Evolutionary conservation across 2,329 filamentous ascomycete species (phyloP).

Genomic region (Coleophoma crateriformis): DNA sequence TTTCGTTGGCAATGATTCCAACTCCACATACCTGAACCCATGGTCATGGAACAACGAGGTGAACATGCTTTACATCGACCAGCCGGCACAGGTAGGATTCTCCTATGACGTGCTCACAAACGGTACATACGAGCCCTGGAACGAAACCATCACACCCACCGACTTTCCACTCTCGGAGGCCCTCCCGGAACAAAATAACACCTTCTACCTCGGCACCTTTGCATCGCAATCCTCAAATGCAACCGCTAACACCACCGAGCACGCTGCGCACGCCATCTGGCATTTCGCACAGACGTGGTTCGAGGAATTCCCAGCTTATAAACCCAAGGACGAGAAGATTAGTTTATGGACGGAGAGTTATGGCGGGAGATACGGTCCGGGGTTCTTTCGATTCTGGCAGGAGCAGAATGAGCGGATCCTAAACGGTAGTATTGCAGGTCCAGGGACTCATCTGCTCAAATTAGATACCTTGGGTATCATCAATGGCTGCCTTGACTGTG

Average conservation of each 20-base stretch:
- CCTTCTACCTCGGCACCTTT: neutral
- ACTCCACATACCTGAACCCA: conserved; percentile 38
- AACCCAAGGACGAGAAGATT: conserved; percentile 45
- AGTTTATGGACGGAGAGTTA: conserved; percentile 63
- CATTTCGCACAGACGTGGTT: conserved; percentile 51
- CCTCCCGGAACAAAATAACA: neutral
- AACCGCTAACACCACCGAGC: conserved; percentile 32
- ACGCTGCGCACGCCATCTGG: conserved; percentile 30
- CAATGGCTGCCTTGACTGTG: conserved; percentile 61
- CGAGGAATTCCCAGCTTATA: conserved; percentile 47
- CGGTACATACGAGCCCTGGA: conserved; percentile 37
- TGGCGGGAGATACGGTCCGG: conserved; percentile 60
- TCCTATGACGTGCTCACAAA: conserved; percentile 57
- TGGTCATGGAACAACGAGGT: conserved; percentile 58
- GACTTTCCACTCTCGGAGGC: neutral
- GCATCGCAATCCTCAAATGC: neutral
- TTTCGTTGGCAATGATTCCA: conserved; percentile 26
- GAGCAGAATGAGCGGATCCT: conserved; percentile 52
- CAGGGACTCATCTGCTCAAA: conserved; percentile 47
- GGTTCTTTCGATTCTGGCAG: conserved; percentile 49
- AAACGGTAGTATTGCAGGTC: conserved; percentile 38
- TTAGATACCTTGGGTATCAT: conserved; percentile 60
- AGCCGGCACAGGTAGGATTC: conserved; percentile 61
- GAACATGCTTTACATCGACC: conserved; percentile 42
- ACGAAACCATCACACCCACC: neutral